Evolutionary conservation across 306 rosid species (phyloP), one percentile per base, ranked within the genome.

Genomic region (Mimosa bimucronata): DNA sequence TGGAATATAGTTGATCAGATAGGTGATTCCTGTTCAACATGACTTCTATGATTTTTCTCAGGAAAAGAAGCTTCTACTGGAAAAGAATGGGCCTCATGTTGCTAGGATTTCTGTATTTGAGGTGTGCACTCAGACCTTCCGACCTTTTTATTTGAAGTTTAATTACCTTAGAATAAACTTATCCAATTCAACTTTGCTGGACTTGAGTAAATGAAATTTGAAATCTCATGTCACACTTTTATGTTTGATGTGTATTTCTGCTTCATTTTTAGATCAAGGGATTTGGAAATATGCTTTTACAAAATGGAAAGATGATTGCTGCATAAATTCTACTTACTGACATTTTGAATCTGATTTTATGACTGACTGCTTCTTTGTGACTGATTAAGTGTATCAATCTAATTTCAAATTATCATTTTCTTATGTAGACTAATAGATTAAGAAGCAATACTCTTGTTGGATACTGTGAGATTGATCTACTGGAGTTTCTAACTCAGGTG

Each of bases 21-120:
- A 52, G 57, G 62, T 53, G 19, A 15, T 69, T 37, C 37, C 71
- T 76, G 73, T 77, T 71, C 18, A 38, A 4, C 52, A 55, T 67
- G 58, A 73, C 76, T 76, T 13, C 37, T 78, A 48, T 74, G 77
- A 79, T 80, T 66, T 78, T 76, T 66, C 30, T 23, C 95, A 95
- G 98, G 92, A 87, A 81, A 92, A 92, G 83, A 95, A 95, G 82
- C 91, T 95, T 88, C 91, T 92, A 68, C 81, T 95, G 89, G 98
- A 95, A 48, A 88, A 87, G 76, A 85, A 85, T 30, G 98, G 98
- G 65, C 89, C 98, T 81, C 97, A 80, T 87, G 70, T 91, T 84
- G 97, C 90, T 65, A 88, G 97, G 79, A 85, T 95, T 73, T 92
- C 98, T 68, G 92, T 95, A 62, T 91, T 76, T 66, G 98, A 95